Evolutionary conservation across 176 grass and related monocot genomes (phyloP).

Genomic region (Stipa capillata): DNA sequence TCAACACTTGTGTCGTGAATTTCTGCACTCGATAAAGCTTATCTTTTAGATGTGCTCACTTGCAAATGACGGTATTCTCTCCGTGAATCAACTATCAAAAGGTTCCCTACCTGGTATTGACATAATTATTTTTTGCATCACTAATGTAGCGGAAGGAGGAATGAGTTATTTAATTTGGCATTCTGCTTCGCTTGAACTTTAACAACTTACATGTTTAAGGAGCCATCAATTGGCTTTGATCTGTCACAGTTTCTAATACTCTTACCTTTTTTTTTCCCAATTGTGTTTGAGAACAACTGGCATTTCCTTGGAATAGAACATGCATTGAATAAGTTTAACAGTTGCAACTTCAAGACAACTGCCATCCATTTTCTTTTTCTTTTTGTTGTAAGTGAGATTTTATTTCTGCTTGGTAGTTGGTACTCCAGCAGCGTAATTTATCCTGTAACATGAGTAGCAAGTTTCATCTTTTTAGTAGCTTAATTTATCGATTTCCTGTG

Average conservation of each 20-base stretch:
- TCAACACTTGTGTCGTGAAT: background rate
- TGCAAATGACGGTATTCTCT: background rate
- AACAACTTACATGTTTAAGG: background rate
- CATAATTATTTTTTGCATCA: background rate
- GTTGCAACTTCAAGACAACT: background rate
- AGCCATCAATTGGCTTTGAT: background rate
- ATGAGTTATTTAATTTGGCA: background rate
- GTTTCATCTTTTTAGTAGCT: background rate
- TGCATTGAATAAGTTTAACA: background rate
- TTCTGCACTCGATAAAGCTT: background rate
- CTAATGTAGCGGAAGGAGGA: background rate
- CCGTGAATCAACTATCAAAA: background rate
- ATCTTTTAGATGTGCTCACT: background rate
- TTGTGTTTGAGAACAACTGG: background rate
- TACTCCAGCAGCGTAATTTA: background rate
- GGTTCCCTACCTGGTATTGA: background rate
- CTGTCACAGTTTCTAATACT: background rate
- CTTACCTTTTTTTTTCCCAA: background rate
- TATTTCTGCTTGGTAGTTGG: background rate
- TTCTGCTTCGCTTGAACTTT: constrained; percentile 5
- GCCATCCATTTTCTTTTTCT: background rate
- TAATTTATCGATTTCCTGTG: background rate
- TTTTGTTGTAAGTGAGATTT: background rate
- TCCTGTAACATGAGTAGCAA: background rate
- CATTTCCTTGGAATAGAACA: background rate